Conservation (phyloP, 345 rosid species). For the Acer saccharum region DNA sequence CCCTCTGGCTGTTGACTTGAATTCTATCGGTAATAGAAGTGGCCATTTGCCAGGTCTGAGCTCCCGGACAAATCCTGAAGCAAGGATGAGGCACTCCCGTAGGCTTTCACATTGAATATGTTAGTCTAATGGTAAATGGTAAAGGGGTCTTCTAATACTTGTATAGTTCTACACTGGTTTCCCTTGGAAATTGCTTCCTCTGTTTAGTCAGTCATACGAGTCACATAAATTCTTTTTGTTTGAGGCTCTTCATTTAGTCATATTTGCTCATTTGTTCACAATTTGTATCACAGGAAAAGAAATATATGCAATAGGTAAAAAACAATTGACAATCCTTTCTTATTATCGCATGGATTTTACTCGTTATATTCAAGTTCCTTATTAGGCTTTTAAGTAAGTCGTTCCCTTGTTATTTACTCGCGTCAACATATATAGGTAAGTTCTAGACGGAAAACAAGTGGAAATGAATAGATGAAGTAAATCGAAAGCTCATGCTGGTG, state of each 20-base stretch:
- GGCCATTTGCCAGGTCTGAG: constrained; percentile 53
- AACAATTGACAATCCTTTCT: background rate
- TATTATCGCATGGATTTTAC: background rate
- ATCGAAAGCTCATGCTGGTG: background rate
- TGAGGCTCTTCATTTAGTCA: background rate
- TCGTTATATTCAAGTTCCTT: background rate
- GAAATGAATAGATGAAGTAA: background rate
- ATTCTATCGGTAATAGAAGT: constrained; percentile 58
- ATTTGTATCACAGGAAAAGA: background rate
- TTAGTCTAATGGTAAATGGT: background rate
- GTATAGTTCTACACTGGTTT: background rate
- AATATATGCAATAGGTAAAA: background rate
- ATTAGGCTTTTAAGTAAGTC: background rate
- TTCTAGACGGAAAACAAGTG: too few relatives aligned
- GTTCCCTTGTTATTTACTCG: background rate
- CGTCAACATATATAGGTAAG: background rate
- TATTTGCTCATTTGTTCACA: background rate
- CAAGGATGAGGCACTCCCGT: constrained; percentile 45
- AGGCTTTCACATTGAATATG: constrained; percentile 40
- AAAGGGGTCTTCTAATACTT: background rate
- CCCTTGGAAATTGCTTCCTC: background rate
- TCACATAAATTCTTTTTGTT: background rate
- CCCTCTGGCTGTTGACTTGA: constrained; percentile 51
- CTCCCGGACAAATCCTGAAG: constrained; percentile 27
- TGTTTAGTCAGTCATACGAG: background rate